These are phyloP conservation scores for Globisporangium nagaii DNA, from an alignment of 352 stramenopile species.

Conservation along the genomic window DNA sequence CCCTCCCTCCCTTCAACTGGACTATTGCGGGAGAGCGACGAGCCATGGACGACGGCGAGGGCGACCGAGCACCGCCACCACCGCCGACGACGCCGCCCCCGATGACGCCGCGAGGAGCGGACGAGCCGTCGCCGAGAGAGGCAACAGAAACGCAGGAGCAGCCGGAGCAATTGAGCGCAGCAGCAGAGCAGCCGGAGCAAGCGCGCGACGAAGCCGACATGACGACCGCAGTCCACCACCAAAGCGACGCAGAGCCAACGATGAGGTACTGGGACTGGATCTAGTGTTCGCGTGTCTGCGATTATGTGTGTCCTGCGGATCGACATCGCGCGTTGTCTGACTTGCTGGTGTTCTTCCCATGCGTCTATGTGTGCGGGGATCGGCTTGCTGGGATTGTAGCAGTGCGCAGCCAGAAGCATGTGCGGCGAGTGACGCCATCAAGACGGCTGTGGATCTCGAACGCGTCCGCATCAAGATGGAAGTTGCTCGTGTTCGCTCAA, in stretches of 20 bases:
- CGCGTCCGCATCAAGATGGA: constrained; percentile 35
- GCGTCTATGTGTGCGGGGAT: background rate
- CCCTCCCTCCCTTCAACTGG: constrained; percentile 9
- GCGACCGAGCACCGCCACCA: background rate
- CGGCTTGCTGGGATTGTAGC: background rate
- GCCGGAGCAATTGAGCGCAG: background rate
- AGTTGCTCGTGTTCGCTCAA: constrained; percentile 26
- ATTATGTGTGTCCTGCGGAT: background rate
- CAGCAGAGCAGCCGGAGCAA: background rate
- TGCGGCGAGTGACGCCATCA: background rate
- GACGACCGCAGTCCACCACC: background rate
- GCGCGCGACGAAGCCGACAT: background rate
- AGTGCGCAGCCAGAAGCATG: background rate
- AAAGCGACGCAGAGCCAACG: background rate
- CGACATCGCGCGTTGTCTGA: background rate
- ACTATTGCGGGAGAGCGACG: background rate
- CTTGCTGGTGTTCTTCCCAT: background rate
- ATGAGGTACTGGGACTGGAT: background rate
- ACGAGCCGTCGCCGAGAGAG: background rate
- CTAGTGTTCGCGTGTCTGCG: background rate
- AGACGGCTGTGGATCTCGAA: constrained; percentile 22
- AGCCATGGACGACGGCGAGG: background rate
- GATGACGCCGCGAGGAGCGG: background rate
- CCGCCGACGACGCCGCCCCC: background rate
- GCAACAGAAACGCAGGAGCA: background rate